Evolutionary conservation across 2,329 filamentous ascomycete species (phyloP).

Genomic region (Aureobasidium melanogenum): DNA sequence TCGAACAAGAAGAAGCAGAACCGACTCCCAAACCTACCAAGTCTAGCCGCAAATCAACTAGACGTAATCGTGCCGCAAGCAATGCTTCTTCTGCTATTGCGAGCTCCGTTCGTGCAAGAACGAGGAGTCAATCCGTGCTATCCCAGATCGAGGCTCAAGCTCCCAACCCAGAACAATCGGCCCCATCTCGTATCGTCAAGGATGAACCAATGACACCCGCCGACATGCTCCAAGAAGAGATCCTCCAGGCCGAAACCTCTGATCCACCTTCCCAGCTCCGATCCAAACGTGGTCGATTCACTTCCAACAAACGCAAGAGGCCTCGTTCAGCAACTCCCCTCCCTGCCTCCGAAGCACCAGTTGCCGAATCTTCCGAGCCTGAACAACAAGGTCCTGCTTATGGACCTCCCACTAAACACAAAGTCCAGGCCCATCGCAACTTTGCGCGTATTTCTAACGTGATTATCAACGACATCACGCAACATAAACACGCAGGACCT

Average conservation of each 20-base stretch:
- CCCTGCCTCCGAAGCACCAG: not conserved
- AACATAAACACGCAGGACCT: constrained; percentile 44
- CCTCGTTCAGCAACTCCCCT: constrained; percentile 19
- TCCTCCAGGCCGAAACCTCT: constrained; percentile 16
- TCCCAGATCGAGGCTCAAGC: constrained; percentile 36
- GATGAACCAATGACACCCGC: constrained; percentile 39
- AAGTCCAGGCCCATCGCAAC: constrained; percentile 38
- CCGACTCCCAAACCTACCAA: not conserved
- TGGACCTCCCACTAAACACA: constrained; percentile 17
- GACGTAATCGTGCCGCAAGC: constrained; percentile 28
- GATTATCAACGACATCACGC: constrained; percentile 43
- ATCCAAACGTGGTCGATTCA: constrained; percentile 14
- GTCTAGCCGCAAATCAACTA: constrained; percentile 9
- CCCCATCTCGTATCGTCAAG: constrained; percentile 34
- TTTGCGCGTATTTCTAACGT: constrained; percentile 39
- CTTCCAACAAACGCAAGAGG: constrained; percentile 34
- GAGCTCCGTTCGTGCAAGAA: constrained; percentile 35
- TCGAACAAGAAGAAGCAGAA: not conserved
- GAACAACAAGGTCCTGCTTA: not conserved
- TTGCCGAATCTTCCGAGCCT: not conserved
- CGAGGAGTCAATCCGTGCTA: constrained; percentile 40
- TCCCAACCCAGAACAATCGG: constrained; percentile 30
- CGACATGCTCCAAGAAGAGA: constrained; percentile 21
- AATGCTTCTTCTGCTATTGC: constrained; percentile 39
- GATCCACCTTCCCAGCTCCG: constrained; percentile 20